phyloP scores from a whole-genome alignment of 2,329 filamentous ascomycete genomes.

The Penicillium sp. region DNA sequence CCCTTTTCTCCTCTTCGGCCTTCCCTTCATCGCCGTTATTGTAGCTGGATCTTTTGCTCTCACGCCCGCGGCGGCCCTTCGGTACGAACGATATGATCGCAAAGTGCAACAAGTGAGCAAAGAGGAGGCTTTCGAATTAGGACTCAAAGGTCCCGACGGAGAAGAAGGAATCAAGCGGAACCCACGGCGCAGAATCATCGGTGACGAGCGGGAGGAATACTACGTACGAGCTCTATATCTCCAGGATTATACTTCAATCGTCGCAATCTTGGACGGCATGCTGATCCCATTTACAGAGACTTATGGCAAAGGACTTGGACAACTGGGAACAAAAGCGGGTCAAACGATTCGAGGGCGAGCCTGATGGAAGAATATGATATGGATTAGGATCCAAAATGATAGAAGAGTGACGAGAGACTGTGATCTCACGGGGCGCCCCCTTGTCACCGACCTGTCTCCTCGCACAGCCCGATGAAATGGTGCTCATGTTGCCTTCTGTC shows the following conservation, averaged over 20 bases:
- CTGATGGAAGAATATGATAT: slow-evolving; percentile 73
- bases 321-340: slow-evolving; percentile 97
- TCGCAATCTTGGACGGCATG: not conserved
- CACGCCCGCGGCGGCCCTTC: slow-evolving; percentile 87
- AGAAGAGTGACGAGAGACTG: not conserved
- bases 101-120: slow-evolving; percentile 82
- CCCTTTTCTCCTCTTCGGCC: slow-evolving; percentile 89
- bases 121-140: slow-evolving; percentile 83
- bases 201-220: slow-evolving; percentile 52
- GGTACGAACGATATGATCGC: slow-evolving; percentile 91
- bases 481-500: not conserved
- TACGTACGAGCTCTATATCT: slow-evolving; percentile 40
- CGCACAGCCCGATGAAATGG: not conserved
- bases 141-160: slow-evolving; percentile 67
- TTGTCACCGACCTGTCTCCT: not conserved
- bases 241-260: not conserved
- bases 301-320: slow-evolving; percentile 87
- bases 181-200: slow-evolving; percentile 47
- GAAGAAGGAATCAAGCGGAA: slow-evolving; percentile 72
- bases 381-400: not conserved
- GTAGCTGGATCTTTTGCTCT: slow-evolving; percentile 91
- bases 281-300: slow-evolving; percentile 57
- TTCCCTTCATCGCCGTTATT: slow-evolving; percentile 89
- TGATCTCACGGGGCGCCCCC: not conserved
- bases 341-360: slow-evolving; percentile 84